Percentiles rank a stretch among this genome's conserved stretches.
These are phyloP conservation scores for Coemansia sp. DNA, from an alignment of 192 early-diverging fungal species.

Conservation along the genomic window DNA sequence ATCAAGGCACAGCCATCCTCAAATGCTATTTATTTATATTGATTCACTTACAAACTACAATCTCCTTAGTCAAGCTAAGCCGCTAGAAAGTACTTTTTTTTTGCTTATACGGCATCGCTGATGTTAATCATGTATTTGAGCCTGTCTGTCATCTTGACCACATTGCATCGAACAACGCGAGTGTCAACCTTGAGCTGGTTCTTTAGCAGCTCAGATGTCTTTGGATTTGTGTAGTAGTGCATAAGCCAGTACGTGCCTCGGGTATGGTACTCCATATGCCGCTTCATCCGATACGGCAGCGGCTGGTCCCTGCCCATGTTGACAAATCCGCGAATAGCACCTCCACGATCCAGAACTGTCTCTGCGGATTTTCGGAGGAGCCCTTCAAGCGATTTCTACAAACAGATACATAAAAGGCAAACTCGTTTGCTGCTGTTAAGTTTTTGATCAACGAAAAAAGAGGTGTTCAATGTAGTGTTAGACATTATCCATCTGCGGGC, in stretches of 20 bases:
- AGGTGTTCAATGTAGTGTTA: no score
- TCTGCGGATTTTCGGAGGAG: slow-evolving; percentile 74
- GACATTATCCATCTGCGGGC: no score
- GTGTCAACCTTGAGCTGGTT: slow-evolving; percentile 67
- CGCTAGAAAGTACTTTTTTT: no score
- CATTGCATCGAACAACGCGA: slow-evolving; percentile 71
- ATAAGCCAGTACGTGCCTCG: slow-evolving; percentile 73
- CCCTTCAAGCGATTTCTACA: slow-evolving; percentile 65
- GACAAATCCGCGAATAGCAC: slow-evolving; percentile 83
- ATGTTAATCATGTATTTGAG: slow-evolving; percentile 59
- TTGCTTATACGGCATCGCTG: slow-evolving; percentile 39
- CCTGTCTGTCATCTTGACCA: slow-evolving; percentile 68
- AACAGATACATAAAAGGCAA: background rate
- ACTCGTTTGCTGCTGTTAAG: no score
- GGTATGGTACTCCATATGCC: slow-evolving; percentile 79
- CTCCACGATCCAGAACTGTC: slow-evolving; percentile 78
- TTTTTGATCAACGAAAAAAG: no score
- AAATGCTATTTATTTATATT: no score
- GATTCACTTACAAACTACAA: no score
- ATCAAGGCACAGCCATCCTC: no score
- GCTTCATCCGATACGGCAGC: slow-evolving; percentile 85
- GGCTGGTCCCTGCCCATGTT: slow-evolving; percentile 64
- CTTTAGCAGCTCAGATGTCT: slow-evolving; percentile 60
- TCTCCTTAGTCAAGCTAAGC: no score
- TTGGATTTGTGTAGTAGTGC: slow-evolving; percentile 76